phyloP scores from a whole-genome alignment of 768 basidiomycete species.

The Exsudoporus frostii region DNA sequence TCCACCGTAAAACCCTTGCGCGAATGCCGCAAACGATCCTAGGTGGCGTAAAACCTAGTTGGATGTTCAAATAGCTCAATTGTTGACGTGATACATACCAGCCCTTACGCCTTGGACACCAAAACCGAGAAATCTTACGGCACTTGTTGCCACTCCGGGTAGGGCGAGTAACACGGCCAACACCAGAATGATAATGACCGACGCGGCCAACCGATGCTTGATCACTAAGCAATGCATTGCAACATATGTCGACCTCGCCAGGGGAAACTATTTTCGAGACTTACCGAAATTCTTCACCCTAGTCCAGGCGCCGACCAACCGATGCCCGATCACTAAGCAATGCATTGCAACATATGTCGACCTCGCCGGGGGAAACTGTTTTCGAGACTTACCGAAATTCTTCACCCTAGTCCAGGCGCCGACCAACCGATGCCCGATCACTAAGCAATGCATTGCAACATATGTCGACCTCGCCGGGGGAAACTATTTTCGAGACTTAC shows the following conservation, averaged over 20 bases:
- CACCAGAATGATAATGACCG: neutral
- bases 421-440: neutral
- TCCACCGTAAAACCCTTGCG: neutral
- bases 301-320: neutral
- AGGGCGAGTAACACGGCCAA: neutral
- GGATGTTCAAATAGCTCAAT: neutral
- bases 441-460: slow-evolving; percentile 1
- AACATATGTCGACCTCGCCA: neutral
- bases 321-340: neutral
- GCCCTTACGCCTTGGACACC: fast-evolving
- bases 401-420: neutral
- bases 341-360: no score
- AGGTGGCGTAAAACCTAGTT: neutral
- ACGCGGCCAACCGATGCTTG: neutral
- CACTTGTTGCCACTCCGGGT: neutral
- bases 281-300: neutral
- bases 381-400: neutral
- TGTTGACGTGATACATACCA: slow-evolving; percentile 1
- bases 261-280: neutral
- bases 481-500: neutral
- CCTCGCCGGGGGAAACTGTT: neutral
- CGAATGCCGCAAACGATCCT: slow-evolving; percentile 3
- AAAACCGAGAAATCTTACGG: neutral
- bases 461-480: neutral
- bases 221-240: no score